Conservation (phyloP, 225 moss, liverwort and hornwort genomes). For the Sphagnum tenellum region DNA sequence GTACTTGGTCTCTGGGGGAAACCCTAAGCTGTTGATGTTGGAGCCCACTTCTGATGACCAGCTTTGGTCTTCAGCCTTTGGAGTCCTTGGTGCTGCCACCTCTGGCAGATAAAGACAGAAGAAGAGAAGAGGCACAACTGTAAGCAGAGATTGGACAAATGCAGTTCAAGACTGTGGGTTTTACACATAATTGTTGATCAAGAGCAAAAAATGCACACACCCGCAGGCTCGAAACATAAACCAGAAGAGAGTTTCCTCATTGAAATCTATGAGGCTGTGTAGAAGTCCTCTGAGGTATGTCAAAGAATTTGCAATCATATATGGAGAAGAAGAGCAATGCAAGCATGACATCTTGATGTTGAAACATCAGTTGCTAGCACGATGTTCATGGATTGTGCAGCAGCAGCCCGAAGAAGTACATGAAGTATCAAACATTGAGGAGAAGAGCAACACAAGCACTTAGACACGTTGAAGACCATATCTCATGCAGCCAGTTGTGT, state of each 20-base stretch:
- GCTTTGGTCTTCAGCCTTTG: not conserved
- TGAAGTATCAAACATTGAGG: not conserved
- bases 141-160: not conserved
- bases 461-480: not conserved
- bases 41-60: constrained; percentile 1
- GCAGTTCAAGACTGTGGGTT: too few species aligned
- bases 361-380: too few species aligned
- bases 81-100: constrained; percentile 1
- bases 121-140: not conserved
- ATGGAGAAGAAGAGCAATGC: too few species aligned
- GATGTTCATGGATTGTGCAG: not conserved
- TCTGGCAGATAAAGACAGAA: not conserved
- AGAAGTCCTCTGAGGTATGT: too few species aligned
- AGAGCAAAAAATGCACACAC: too few species aligned
- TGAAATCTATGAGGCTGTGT: not conserved
- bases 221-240: not conserved
- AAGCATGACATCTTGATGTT: too few species aligned
- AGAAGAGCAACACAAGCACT: not conserved
- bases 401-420: not conserved
- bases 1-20: not conserved
- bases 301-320: too few species aligned
- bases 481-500: not conserved
- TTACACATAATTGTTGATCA: too few species aligned
- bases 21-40: constrained; percentile 7
- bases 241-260: not conserved